A percentile compares a stretch with the other conserved stretches of the same genome.
phyloP scores from a whole-genome alignment of 2,329 filamentous ascomycete genomes.

The Aspergillus costaricaensis region DNA sequence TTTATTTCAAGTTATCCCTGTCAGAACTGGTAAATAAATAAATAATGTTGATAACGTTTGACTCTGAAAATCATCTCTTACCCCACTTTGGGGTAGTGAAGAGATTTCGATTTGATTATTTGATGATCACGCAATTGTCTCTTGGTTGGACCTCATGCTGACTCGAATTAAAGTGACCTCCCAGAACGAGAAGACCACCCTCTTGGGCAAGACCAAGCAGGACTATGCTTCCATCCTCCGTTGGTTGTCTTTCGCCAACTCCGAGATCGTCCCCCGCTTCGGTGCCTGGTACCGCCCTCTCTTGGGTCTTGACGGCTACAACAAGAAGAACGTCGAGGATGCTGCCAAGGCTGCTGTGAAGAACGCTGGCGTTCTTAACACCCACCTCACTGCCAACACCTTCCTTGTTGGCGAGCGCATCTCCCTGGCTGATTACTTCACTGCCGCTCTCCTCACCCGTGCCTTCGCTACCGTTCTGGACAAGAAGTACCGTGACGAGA shows the following conservation, averaged over 20 bases:
- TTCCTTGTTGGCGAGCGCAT: conserved; percentile 97
- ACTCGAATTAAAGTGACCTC: conserved; percentile 72
- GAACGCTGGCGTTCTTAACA: conserved; percentile 73
- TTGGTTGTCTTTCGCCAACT: conserved; percentile 98
- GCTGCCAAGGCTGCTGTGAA: conserved; percentile 67
- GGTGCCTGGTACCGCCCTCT: conserved; percentile 85
- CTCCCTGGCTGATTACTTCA: conserved; percentile 93
- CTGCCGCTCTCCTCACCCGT: conserved; percentile 73
- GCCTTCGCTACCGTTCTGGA: conserved; percentile 95
- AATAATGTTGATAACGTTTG: conserved; percentile 73
- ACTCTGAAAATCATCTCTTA: conserved; percentile 67
- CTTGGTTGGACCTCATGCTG: conserved; percentile 21
- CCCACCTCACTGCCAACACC: conserved; percentile 88
- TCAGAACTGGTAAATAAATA: conserved; percentile 66
- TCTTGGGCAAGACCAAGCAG: conserved; percentile 99
- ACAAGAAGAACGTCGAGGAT: conserved; percentile 96
- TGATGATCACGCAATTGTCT: conserved; percentile 18
- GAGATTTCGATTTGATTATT: conserved; percentile 16
- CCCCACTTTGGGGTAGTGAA: conserved; percentile 28
- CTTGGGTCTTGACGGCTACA: conserved; percentile 79
- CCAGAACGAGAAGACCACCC: conserved; percentile 99
- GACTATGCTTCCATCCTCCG: conserved; percentile 98
- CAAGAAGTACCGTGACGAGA: conserved; percentile 78
- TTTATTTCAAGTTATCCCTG: conserved; percentile 92
- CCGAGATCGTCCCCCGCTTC: conserved; percentile 73